These are phyloP conservation scores for Neurospora sp. DNA, from an alignment of 2,329 filamentous ascomycete genomes.

Conservation along the genomic window DNA sequence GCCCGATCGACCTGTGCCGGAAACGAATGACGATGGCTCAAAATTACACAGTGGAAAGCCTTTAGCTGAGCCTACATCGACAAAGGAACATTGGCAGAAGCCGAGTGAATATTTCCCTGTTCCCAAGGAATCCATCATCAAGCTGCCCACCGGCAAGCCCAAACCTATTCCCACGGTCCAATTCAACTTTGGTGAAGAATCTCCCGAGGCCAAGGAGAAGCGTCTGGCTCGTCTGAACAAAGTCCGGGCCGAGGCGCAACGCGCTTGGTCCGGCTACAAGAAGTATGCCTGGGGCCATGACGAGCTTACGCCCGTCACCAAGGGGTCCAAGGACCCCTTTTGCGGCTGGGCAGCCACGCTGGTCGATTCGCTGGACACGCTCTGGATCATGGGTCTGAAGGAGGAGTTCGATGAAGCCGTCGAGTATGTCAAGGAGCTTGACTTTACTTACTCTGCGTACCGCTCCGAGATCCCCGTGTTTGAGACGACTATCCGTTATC, in stretches of 20 bases:
- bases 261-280: conserved; percentile 76
- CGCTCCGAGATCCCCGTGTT: conserved; percentile 74
- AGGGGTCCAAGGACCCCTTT: conserved; percentile 65
- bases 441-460: conserved; percentile 63
- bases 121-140: conserved; percentile 57
- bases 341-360: conserved; percentile 85
- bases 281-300: conserved; percentile 76
- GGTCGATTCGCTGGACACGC: conserved; percentile 71
- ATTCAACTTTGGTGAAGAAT: conserved; percentile 58
- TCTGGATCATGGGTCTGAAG: conserved; percentile 77
- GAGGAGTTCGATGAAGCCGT: conserved; percentile 74
- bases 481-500: conserved; percentile 83
- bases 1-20: conserved; percentile 20
- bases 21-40: conserved; percentile 15
- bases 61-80: conserved; percentile 12
- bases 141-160: conserved; percentile 61
- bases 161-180: conserved; percentile 70
- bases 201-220: conserved; percentile 45
- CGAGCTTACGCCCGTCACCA: conserved; percentile 66
- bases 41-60: conserved; percentile 11
- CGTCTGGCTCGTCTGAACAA: conserved; percentile 53
- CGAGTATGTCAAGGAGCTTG: conserved; percentile 58
- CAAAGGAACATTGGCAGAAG: conserved; percentile 60
- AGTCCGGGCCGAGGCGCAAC: conserved; percentile 65
- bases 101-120: conserved; percentile 70